Conservation (phyloP, 257 asterid species). For the Cynanchum wilfordii region DNA sequence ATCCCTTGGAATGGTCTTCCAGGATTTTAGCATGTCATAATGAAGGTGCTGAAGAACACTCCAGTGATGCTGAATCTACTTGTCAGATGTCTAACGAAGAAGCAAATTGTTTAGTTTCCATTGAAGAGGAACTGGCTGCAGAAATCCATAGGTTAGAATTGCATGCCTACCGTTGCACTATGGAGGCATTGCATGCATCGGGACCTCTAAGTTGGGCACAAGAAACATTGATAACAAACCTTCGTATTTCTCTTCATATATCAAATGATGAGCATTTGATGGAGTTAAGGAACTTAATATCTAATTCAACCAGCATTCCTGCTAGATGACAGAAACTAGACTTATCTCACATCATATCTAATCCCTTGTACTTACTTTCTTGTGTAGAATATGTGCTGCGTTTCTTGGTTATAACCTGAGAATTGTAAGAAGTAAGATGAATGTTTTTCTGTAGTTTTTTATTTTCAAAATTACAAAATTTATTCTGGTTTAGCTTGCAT, state of each 20-base stretch:
- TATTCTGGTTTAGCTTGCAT: neutral
- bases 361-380: neutral
- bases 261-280: constrained; percentile 45
- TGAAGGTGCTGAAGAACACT: constrained; percentile 16
- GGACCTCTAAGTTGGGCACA: constrained; percentile 57
- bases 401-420: constrained; percentile 10
- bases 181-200: constrained; percentile 49
- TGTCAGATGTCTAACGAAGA: constrained; percentile 20
- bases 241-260: constrained; percentile 47
- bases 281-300: constrained; percentile 42
- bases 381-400: constrained; percentile 16
- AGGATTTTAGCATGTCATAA: constrained; percentile 12
- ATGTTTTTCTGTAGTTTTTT: neutral
- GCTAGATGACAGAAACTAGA: constrained; percentile 22
- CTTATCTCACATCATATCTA: neutral
- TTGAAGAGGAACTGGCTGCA: constrained; percentile 22
- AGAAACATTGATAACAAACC: constrained; percentile 44
- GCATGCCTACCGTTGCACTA: constrained; percentile 44
- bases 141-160: constrained; percentile 44
- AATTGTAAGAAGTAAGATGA: constrained; percentile 11
- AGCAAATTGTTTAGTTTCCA: constrained; percentile 9
- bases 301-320: constrained; percentile 24
- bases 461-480: constrained; percentile 2
- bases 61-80: constrained; percentile 42
- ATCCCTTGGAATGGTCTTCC: constrained; percentile 16